Conservation (phyloP, 2,329 filamentous ascomycete species). For the Elsinoe necatrix region DNA sequence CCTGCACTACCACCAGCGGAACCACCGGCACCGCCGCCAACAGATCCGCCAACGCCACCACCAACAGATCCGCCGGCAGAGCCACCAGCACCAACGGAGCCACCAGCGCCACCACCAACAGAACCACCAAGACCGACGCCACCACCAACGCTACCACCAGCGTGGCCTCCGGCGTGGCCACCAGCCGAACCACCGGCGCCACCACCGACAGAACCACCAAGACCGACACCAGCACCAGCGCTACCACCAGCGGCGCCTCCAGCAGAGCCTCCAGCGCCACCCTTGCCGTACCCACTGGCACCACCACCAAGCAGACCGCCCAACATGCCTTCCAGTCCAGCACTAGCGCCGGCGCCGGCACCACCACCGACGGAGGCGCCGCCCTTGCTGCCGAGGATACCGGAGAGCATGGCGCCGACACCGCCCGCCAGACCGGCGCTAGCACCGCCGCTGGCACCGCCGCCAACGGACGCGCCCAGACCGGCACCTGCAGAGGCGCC, state of each 20-base stretch:
- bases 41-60: background rate
- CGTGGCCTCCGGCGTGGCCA: background rate
- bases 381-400: background rate
- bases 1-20: background rate
- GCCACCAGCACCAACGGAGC: background rate
- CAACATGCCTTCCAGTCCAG: background rate
- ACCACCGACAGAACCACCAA: background rate
- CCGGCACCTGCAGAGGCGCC: background rate
- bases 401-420: background rate
- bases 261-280: background rate
- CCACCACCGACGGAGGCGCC: background rate
- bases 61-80: background rate
- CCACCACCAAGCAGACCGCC: background rate
- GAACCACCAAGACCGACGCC: background rate
- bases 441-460: background rate
- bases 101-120: background rate
- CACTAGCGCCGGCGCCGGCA: constrained; percentile 1
- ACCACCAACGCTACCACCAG: background rate
- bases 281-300: background rate
- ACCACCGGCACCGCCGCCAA: background rate
- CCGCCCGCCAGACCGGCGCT: background rate
- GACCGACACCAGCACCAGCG: background rate
- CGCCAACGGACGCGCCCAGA: background rate
- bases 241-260: background rate
- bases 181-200: background rate